Evolutionary conservation across 2,329 filamentous ascomycete species (phyloP).

Genomic region (Arthrobotrys megalospora): DNA sequence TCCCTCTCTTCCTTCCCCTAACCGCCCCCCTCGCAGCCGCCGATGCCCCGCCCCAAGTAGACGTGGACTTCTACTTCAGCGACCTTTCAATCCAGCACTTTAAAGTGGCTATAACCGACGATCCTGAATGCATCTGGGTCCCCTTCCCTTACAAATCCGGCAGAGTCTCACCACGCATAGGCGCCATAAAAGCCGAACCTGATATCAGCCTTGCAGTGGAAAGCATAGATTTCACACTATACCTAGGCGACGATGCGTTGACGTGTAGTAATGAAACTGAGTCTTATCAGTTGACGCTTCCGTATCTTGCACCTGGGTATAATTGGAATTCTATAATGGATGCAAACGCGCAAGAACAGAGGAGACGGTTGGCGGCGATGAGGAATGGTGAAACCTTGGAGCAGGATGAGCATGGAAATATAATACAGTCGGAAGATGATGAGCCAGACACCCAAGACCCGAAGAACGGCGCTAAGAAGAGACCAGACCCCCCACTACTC

Average conservation of each 20-base stretch:
- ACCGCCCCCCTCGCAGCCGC: neutral
- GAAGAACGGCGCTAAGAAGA: neutral
- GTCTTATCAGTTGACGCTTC: constrained; percentile 16
- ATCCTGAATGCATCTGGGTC: constrained; percentile 21
- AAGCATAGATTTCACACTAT: constrained; percentile 29
- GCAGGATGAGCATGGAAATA: constrained; percentile 8
- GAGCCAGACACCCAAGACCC: neutral
- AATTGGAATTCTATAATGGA: neutral
- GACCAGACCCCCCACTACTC: too few relatives aligned
- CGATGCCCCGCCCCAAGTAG: constrained; percentile 23
- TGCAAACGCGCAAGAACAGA: neutral
- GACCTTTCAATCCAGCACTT: constrained; percentile 32
- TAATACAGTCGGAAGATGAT: neutral
- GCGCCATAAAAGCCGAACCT: constrained; percentile 25
- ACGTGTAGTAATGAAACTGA: constrained; percentile 2
- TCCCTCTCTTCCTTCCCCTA: constrained; percentile 9
- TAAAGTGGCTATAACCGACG: neutral
- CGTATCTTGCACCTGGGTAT: constrained; percentile 32
- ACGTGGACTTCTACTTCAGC: constrained; percentile 45
- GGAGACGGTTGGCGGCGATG: neutral
- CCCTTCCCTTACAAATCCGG: constrained; percentile 29
- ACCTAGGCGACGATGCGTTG: constrained; percentile 18
- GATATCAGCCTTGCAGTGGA: neutral
- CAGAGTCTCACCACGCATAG: neutral
- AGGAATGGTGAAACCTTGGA: neutral